These are phyloP conservation scores for Umbilicus rupestris DNA, from an alignment of 164 flowering plant genomes.

Conservation along the genomic window DNA sequence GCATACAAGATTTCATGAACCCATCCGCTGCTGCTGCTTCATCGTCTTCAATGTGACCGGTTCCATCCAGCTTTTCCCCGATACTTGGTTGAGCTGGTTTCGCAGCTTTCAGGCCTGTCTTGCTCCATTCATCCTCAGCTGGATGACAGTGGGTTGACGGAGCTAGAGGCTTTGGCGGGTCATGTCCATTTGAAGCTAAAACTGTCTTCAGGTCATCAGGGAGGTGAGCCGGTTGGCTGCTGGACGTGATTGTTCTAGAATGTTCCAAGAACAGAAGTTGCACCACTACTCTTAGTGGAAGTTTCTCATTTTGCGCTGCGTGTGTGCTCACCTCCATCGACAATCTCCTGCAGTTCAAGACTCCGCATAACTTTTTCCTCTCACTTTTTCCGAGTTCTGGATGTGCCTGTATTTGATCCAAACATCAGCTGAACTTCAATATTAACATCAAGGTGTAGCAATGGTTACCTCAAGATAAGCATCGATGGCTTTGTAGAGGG, in stretches of 20 bases:
- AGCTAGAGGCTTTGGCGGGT: too few species aligned
- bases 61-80: background rate
- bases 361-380: conserved; percentile 14
- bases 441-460: background rate
- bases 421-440: background rate
- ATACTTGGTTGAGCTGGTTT: background rate
- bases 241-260: background rate
- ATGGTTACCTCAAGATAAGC: conserved; percentile 72
- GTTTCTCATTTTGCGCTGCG: conserved; percentile 19
- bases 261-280: conserved; percentile 20
- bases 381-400: conserved; percentile 16
- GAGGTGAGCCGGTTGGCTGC: too few species aligned
- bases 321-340: conserved; percentile 16
- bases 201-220: too few species aligned
- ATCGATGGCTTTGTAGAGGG: conserved; percentile 84
- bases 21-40: background rate
- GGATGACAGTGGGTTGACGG: too few species aligned
- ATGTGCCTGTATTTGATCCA: conserved; percentile 13
- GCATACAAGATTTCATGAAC: background rate
- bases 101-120: background rate
- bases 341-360: conserved; percentile 17
- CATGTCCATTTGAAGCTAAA: too few species aligned
- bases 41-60: background rate
- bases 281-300: conserved; percentile 16
- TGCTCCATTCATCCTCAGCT: background rate